These are phyloP conservation scores for Vicia faba DNA, from an alignment of 306 rosid genomes.

Conservation along the genomic window DNA sequence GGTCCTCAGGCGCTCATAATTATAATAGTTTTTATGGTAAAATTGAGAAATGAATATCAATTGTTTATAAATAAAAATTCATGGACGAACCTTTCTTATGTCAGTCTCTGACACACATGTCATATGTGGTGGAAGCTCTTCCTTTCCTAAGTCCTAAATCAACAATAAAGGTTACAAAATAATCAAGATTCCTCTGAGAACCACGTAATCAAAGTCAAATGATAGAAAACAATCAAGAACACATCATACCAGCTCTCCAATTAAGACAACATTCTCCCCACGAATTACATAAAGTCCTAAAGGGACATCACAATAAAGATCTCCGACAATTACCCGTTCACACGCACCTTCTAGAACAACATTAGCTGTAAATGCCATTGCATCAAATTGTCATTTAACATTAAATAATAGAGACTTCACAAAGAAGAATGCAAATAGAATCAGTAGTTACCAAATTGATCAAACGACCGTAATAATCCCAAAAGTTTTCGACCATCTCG, in stretches of 20 bases:
- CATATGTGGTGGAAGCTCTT: conserved; percentile 92
- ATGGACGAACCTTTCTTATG: conserved; percentile 65
- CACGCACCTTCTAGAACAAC: conserved; percentile 88
- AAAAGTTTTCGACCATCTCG: conserved; percentile 86
- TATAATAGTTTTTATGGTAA: conserved; percentile 8
- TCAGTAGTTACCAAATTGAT: conserved; percentile 68
- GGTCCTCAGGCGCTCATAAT: background rate
- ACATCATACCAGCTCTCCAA: conserved; percentile 86
- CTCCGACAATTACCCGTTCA: conserved; percentile 86
- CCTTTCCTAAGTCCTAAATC: conserved; percentile 74
- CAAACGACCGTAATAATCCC: conserved; percentile 87
- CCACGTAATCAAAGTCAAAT: conserved; percentile 5
- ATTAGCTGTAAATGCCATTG: conserved; percentile 59
- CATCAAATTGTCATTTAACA: conserved; percentile 26
- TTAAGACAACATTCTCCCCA: conserved; percentile 90
- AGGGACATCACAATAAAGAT: conserved; percentile 83
- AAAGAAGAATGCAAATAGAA: conserved; percentile 25
- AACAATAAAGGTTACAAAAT: conserved; percentile 19
- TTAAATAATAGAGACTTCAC: background rate
- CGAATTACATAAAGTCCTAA: conserved; percentile 86
- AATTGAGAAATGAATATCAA: too few species aligned
- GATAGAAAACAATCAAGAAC: conserved; percentile 12
- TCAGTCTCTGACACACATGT: conserved; percentile 72
- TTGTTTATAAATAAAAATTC: conserved; percentile 24
- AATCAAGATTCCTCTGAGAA: conserved; percentile 16